Evolutionary conservation across 768 basidiomycete genomes (phyloP), one percentile per base, ranked within the genome.

Genomic region (Suillus bovinus): DNA sequence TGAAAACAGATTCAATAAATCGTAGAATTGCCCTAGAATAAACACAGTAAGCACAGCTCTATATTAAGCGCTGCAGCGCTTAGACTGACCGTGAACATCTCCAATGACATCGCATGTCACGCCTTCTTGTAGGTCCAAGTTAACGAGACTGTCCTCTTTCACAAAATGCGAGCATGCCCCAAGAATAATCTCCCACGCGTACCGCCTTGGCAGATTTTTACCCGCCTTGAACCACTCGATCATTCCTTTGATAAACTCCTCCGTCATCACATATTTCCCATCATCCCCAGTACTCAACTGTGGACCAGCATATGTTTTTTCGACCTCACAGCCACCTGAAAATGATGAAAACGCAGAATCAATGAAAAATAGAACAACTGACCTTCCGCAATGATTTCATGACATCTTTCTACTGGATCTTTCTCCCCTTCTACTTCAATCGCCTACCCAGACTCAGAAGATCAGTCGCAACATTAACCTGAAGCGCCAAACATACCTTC

Each of bases 161-260:
- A 80, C 79, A 69, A 99, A 89, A 22, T 84, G 79, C 22, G 85
- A 82, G 72, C 91, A 84, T 64, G 93, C 94, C 11, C 92, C 94
- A 17, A 99, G 80, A 27, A 95, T 83, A 67, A 99, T 98, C 77
- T 99, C 94, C 96, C 94, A 98, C 31, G 89, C 94, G 63, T 94
- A 90, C 75, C 96, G 83, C 74, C 88, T 87, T 5, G 94, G 87
- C 53, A 99, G 77, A n/a, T 89, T 82, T 74, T 97, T 97, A n/a
- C 94, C 95, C 49, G 87, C 84, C 79, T 95, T 96, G 78, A 97
- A 99, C 87, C 88, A 93, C 65, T 88, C 80, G 55, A 97, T 87
- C 94, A 99, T 95, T 42, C 78, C 82, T 65, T 83, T 82, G 64
- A 99, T 80, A 74, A 98, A 99, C 59, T 88, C 83, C 41, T 83